A percentile compares a stretch with the other conserved stretches of the same genome.
phyloP scores from a whole-genome alignment of 768 basidiomycete genomes.

The Hirschioporus abietinus region DNA sequence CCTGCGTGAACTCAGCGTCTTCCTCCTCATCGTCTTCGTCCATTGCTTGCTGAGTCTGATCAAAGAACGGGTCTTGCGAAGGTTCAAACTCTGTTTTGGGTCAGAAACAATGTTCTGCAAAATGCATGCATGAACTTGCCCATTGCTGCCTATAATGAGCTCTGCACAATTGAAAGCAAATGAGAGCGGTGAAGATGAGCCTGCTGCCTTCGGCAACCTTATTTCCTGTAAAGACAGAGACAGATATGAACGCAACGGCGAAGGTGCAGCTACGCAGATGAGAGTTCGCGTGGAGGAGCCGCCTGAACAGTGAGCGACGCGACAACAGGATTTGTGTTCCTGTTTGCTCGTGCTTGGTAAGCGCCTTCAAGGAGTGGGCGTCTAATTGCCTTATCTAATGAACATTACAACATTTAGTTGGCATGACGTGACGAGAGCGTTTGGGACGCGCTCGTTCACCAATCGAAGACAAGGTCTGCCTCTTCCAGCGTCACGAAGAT shows the following conservation, averaged over 20 bases:
- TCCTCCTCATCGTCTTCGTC: slow-evolving; percentile 43
- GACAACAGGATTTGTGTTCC: slow-evolving; percentile 1
- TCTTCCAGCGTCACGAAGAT: background rate
- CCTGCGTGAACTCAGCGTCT: slow-evolving; percentile 82
- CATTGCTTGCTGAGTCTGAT: background rate
- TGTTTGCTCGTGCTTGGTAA: background rate
- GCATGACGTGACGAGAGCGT: no score
- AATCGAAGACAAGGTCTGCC: no score
- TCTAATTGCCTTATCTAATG: background rate
- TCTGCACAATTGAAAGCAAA: background rate
- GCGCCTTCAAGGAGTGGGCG: background rate
- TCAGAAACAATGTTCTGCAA: background rate
- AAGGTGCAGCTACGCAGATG: background rate
- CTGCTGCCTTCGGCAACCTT: background rate
- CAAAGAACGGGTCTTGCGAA: background rate
- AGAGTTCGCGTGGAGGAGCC: background rate
- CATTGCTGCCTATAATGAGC: background rate
- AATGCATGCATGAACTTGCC: background rate
- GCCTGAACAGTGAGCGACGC: background rate
- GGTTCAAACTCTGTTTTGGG: background rate
- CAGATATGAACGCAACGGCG: background rate
- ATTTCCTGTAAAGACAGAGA: background rate
- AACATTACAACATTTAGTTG: no score
- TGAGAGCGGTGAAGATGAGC: background rate
- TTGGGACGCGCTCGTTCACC: no score